Conservation (phyloP, 164 flowering plant species). For the Sedum album region DNA sequence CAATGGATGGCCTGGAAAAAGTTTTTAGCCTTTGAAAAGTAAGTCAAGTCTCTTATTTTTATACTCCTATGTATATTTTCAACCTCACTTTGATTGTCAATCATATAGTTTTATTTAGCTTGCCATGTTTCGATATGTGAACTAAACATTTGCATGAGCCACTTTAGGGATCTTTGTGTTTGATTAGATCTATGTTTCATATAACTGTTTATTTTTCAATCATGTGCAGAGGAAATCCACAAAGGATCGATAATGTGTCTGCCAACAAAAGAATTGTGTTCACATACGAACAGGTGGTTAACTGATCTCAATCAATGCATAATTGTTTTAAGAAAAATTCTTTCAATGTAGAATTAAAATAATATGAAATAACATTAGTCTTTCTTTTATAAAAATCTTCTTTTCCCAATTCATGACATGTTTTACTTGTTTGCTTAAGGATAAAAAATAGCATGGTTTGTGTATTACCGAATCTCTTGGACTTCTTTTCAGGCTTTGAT, state of each 20-base stretch:
- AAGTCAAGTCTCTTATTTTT: slow-evolving; percentile 23
- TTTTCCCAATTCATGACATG: not conserved
- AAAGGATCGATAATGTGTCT: slow-evolving; percentile 76
- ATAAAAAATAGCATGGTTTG: not conserved
- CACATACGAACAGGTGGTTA: slow-evolving; percentile 83
- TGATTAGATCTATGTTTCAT: not conserved
- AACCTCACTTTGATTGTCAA: not conserved
- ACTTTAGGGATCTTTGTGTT: too few species aligned
- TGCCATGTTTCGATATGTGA: not conserved
- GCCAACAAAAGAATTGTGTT: slow-evolving; percentile 71
- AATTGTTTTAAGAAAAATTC: too few species aligned
- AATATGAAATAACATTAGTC: not conserved
- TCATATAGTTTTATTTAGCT: not conserved
- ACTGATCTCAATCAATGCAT: not conserved
- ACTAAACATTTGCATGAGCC: not conserved
- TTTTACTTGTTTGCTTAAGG: not conserved
- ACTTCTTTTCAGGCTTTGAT: not conserved
- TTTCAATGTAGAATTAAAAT: too few species aligned
- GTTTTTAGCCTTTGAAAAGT: slow-evolving; percentile 82
- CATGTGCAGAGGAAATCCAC: slow-evolving; percentile 74
- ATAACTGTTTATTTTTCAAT: not conserved
- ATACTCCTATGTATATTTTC: not conserved
- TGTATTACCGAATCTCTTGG: not conserved
- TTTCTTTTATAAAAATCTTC: not conserved
- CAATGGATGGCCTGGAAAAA: slow-evolving; percentile 92